Evolutionary conservation across 306 rosid species (phyloP), one percentile per base, ranked within the genome.

Genomic region (Inga laurina): DNA sequence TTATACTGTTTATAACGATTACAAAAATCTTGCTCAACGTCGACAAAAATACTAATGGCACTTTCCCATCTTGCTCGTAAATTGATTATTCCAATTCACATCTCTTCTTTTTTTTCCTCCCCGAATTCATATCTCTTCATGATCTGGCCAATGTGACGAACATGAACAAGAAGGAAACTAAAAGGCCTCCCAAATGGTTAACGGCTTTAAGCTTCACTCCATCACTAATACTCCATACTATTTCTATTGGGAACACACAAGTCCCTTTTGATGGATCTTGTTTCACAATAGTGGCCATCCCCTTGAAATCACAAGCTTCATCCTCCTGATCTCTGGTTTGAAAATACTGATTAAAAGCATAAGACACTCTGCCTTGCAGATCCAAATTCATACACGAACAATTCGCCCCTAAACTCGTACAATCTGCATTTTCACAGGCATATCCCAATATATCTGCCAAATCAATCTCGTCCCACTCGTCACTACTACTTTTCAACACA

Each of bases 291-390:
- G 48, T 49, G 12, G 86, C 96, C 14, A 74, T 0, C 4, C 94
- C 91, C 0, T 56, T 5, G 34, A 93, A 95, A 72, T 83, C 65
- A 45, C 98, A 93, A 0, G 91, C 91, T 81, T 89, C 94, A 52
- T 83, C 88, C 37, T 87, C 83, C 75, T 95, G 97, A 51, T 91
- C 93, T 3, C 74, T 87, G n/a, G 77, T 78, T 82, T 93, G 98
- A 79, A 64, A 95, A 51, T 49, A 90, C 52, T 89, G 90, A 8
- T 93, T 95, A 64, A 84, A 95, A 69, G 98, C 96, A 85, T 83
- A 95, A 0, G 98, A 91, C 14, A 79, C 74, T 32, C 77, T 85
- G 0, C 85, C 92, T 9, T 1, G 3, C 1, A 0, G 0, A 32
- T 71, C 78, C 88, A 92, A 78, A 51, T 75, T 24, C 45, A 2